Evolutionary conservation across 495 filamentous ascomycete species (phyloP), one percentile per base, ranked within the genome.

Genomic region (Penicillium arizonense): DNA sequence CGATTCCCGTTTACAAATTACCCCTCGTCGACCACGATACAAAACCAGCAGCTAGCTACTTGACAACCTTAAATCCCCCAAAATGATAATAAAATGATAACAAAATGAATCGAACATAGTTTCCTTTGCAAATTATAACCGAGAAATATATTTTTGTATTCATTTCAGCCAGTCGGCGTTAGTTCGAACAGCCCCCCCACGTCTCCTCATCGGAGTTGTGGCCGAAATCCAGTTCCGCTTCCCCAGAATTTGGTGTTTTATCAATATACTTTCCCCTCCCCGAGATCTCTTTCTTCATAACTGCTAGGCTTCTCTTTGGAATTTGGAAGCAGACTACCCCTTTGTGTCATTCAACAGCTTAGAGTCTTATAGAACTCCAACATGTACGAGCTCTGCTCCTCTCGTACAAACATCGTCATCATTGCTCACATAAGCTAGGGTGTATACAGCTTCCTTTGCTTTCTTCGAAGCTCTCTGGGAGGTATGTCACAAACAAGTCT

Each of bases 401-500:
- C 8, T 18, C 18, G 30, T 34, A 21, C 34, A 21, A 14, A 23
- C 18, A 36, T 32, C 21, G 41, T 47, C 24, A 38, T 42, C 46
- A 42, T 26, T 32, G 10, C 34, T 46, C 33, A 52, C 34, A 50
- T 51, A 23, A 26, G 4, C 6, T 40, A 77, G 74, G 74, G 67
- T 61, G 32, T 90, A 89, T 58, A 91, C 88, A 18, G 82, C 87
- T 42, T 86, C 86, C 47, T 87, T 88, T 66, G 93, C 92, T 64
- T 96, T 97, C 69, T 96, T 97, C 62, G 93, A 97, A 79, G 90
- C 89, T 18, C 71, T 97, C 36, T 96, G 90, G 90, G 90, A 86
- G 70, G 78, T 78, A 62, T 51, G 39, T 58, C 34, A 26, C 3
- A 23, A 16, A 16, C 38, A 3, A 16, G 0, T 44, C 32, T 10